Evolutionary conservation across 768 basidiomycete genomes (phyloP).

Genomic region (Austroboletus eburneus): DNA sequence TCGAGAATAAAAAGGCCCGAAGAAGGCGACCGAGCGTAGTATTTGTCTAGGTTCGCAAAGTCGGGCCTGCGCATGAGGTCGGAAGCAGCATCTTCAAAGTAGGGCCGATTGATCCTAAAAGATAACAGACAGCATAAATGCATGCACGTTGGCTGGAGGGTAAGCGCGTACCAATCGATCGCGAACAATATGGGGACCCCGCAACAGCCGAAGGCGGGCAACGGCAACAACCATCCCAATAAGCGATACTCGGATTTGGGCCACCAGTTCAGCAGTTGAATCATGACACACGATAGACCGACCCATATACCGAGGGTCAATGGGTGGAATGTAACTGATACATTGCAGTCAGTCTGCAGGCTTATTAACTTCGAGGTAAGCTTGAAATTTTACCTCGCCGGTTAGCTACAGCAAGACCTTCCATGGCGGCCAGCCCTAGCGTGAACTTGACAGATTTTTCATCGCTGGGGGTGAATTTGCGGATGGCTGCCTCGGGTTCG

Average conservation of each 20-base stretch:
- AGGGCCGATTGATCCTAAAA: slow-evolving; percentile 63
- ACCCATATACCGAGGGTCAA: slow-evolving; percentile 60
- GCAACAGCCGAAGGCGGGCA: slow-evolving; percentile 64
- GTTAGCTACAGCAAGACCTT: slow-evolving; percentile 65
- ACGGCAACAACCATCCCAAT: slow-evolving; percentile 49
- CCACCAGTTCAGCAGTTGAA: slow-evolving; percentile 66
- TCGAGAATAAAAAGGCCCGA: slow-evolving; percentile 74
- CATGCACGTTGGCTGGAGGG: neutral
- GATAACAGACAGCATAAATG: slow-evolving; percentile 1
- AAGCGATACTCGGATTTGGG: slow-evolving; percentile 44
- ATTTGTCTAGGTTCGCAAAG: slow-evolving; percentile 44
- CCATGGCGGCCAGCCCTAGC: slow-evolving; percentile 63
- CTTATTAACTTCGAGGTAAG: neutral
- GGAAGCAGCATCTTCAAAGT: slow-evolving; percentile 54
- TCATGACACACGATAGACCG: slow-evolving; percentile 51
- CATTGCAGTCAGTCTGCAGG: neutral
- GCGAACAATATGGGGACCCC: slow-evolving; percentile 62
- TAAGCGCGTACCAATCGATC: slow-evolving; percentile 59
- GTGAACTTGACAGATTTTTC: slow-evolving; percentile 59
- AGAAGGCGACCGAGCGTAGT: slow-evolving; percentile 58
- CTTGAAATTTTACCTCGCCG: slow-evolving; percentile 39
- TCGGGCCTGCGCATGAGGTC: slow-evolving; percentile 54
- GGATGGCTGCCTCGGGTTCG: slow-evolving; percentile 46
- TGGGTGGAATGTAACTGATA: slow-evolving; percentile 58
- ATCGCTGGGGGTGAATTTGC: slow-evolving; percentile 48